These are phyloP conservation scores for Bifiguratus adelaidae DNA, from an alignment of 192 early-diverging fungal genomes.

Conservation along the genomic window DNA sequence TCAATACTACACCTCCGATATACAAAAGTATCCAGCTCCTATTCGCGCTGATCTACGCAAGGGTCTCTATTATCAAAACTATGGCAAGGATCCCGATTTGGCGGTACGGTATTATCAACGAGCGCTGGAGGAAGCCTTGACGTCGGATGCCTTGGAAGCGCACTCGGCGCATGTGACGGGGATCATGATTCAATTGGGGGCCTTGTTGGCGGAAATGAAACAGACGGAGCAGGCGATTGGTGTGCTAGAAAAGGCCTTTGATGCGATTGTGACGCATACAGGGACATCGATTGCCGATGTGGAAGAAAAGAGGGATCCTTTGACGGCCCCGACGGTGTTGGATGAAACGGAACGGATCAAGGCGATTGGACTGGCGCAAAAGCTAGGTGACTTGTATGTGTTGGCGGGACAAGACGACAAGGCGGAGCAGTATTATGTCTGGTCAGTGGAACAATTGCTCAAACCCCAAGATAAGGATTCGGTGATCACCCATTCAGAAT, in stretches of 20 bases:
- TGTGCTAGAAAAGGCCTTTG: constrained; percentile 30
- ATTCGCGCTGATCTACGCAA: constrained; percentile 37
- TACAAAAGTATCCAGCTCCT: constrained; percentile 37
- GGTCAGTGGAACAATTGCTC: constrained; percentile 43
- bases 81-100: constrained; percentile 25
- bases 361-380: constrained; percentile 36
- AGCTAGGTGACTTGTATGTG: constrained; percentile 37
- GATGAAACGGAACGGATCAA: constrained; percentile 26
- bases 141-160: constrained; percentile 24
- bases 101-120: constrained; percentile 30
- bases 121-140: constrained; percentile 29
- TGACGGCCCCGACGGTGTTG: constrained; percentile 9
- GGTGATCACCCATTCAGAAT: constrained; percentile 11
- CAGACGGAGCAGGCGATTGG: constrained; percentile 29
- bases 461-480: too few species aligned
- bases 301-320: too few species aligned
- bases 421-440: constrained; percentile 42
- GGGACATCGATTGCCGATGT: not conserved
- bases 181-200: constrained; percentile 45
- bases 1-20: constrained; percentile 33
- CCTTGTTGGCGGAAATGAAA: constrained; percentile 30
- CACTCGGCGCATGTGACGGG: constrained; percentile 30
- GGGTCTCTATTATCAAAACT: constrained; percentile 42
- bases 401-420: constrained; percentile 26
- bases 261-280: constrained; percentile 7